Percentiles rank a stretch among this genome's conserved stretches.
Conservation (phyloP, 2,329 filamentous ascomycete genomes). For the Curvularia verruculosa region DNA sequence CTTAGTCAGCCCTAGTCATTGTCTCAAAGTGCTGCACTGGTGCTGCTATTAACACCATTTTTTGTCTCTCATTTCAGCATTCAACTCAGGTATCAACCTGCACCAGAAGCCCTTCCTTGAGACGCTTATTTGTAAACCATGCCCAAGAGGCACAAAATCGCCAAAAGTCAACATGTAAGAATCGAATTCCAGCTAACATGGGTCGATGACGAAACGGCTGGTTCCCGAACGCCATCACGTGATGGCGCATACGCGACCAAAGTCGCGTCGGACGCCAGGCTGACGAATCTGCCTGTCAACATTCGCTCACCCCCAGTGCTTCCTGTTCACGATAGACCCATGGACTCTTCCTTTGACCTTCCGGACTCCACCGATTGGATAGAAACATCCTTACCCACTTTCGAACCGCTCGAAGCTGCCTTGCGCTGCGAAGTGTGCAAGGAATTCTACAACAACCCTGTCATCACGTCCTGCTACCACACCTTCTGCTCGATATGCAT, state of each 20-base stretch:
- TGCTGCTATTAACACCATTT: not conserved
- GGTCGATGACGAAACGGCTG: slow-evolving; percentile 18
- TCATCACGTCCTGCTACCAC: slow-evolving; percentile 93
- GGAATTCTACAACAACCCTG: slow-evolving; percentile 92
- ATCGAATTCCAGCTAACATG: not conserved
- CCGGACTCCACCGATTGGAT: slow-evolving; percentile 88
- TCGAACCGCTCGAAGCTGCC: slow-evolving; percentile 78
- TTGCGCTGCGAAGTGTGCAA: slow-evolving; percentile 97
- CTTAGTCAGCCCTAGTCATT: not conserved
- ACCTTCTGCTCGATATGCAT: slow-evolving; percentile 98
- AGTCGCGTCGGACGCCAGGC: slow-evolving; percentile 17
- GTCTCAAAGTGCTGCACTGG: not conserved
- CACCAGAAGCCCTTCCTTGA: not conserved
- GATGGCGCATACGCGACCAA: slow-evolving; percentile 19
- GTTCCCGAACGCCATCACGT: slow-evolving; percentile 18
- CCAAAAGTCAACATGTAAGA: slow-evolving; percentile 1
- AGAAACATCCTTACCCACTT: slow-evolving; percentile 67
- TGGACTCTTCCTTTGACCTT: slow-evolving; percentile 54
- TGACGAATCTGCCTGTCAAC: slow-evolving; percentile 16
- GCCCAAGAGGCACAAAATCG: not conserved
- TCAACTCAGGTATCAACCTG: not conserved
- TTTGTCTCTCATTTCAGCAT: not conserved
- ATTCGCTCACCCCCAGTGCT: slow-evolving; percentile 12
- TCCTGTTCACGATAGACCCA: slow-evolving; percentile 19
- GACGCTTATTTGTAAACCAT: not conserved